These are phyloP conservation scores for Powellomyces hirtus DNA, from an alignment of 192 early-diverging fungal species.

Conservation along the genomic window DNA sequence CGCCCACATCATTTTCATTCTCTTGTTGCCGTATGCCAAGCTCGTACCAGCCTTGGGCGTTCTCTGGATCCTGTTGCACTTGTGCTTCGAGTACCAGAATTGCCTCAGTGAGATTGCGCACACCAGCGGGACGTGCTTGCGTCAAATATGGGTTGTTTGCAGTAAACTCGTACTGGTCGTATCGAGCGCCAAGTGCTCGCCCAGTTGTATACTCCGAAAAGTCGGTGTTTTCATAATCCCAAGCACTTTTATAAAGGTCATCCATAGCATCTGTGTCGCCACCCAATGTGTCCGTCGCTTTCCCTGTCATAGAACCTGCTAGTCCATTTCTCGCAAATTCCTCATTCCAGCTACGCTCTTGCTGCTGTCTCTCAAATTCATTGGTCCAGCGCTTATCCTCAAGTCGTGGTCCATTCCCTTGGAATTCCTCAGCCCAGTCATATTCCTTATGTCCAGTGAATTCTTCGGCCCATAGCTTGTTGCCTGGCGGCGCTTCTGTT, in stretches of 20 bases:
- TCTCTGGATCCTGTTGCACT: constrained; percentile 72
- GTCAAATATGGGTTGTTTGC: constrained; percentile 69
- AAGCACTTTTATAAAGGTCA: constrained; percentile 14
- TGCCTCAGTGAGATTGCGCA: constrained; percentile 73
- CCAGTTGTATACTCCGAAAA: not conserved
- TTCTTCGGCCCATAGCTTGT: constrained; percentile 39
- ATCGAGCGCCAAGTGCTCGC: constrained; percentile 2
- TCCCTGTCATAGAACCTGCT: not conserved
- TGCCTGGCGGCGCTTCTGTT: constrained; percentile 10
- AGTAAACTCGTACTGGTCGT: constrained; percentile 67
- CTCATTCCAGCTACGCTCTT: not conserved
- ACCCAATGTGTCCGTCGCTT: too few relatives aligned
- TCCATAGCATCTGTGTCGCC: not conserved
- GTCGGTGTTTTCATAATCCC: constrained; percentile 15
- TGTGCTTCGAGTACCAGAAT: constrained; percentile 90
- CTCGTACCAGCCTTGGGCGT: constrained; percentile 80
- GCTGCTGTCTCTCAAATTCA: not conserved
- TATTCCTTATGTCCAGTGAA: constrained; percentile 16
- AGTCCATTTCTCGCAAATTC: not conserved
- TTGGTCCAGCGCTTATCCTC: constrained; percentile 18
- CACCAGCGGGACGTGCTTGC: constrained; percentile 23
- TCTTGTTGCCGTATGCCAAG: constrained; percentile 93
- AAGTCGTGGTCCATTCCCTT: constrained; percentile 10
- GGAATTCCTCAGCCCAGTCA: constrained; percentile 33
- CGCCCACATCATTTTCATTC: constrained; percentile 90